Evolutionary conservation across 805 yeast genomes (phyloP), one percentile per base, ranked within the genome.

Genomic region (Blastobotrys attinorum): DNA sequence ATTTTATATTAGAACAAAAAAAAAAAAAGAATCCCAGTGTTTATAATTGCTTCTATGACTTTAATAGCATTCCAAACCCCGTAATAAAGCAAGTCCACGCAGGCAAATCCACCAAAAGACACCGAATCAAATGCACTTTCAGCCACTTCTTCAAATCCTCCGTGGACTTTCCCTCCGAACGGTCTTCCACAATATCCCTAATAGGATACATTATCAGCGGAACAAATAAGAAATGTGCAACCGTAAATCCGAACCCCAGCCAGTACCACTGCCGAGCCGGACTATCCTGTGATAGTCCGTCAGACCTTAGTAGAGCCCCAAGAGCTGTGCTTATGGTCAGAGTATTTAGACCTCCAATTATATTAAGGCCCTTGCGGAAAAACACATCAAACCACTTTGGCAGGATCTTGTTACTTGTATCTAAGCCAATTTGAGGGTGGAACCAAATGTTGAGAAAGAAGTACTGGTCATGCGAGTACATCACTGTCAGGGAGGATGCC

Each of bases 101-200:
- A 4, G 41, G 41, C 11, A 38, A 5, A 20, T 38, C 41, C 22
- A 29, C 41, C 15, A 25, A 22, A n/a, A 15, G 11, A 15, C 17
- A 6, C 13, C 41, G n/a, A 8, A 38, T 18, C 11, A n/a, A 16
- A 23, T 42, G 45, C 27, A 42, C 36, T 16, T 23, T 25, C 7
- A 40, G 39, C 39, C 45, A 42, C 18, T 31, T 25, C 15, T 42
- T 31, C 39, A 42, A 18, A 7, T 25, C 22, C 25, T 4, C 22
- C 25, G 33, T 13, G 22, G 34, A n/a, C 15, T 35, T 21, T 22
- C 21, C 22, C 21, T 42, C 35, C 10, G 35, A 23, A 10, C n/a
- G 15, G 40, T 29, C 16, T 16, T 33, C 32, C 15, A 42, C 22
- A 22, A 35, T 20, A n/a, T 25, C 40, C 18, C 40, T n/a, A n/a